A percentile compares a stretch with the other conserved stretches of the same genome.
phyloP scores from a whole-genome alignment of 768 basidiomycete genomes.

The Crepidotus variabilis region DNA sequence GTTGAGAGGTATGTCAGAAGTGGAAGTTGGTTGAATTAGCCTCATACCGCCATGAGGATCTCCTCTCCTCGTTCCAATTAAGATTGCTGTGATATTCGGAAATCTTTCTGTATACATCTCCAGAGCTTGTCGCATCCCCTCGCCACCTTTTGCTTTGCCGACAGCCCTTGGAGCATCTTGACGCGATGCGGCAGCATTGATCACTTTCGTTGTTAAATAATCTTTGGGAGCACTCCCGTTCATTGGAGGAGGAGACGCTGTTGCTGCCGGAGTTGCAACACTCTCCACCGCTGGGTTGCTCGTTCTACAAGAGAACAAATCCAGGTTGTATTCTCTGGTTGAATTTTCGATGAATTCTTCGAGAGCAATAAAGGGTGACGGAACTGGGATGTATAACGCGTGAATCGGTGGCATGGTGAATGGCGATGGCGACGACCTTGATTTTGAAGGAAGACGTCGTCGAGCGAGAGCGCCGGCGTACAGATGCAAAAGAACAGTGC shows the following conservation, averaged over 20 bases:
- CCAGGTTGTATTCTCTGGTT: conserved; percentile 63
- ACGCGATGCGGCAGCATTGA: conserved; percentile 13
- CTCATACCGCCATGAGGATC: conserved; percentile 92
- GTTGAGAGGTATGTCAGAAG: background rate
- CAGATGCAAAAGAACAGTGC: conserved; percentile 92
- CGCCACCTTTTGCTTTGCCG: conserved; percentile 54
- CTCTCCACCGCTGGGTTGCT: conserved; percentile 45
- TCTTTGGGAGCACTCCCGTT: conserved; percentile 6
- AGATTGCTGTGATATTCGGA: conserved; percentile 70
- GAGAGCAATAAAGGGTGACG: conserved; percentile 80
- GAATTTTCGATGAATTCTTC: conserved; percentile 79
- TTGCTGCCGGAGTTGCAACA: conserved; percentile 32
- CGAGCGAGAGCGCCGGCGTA: conserved; percentile 70
- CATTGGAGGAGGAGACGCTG: conserved; percentile 11
- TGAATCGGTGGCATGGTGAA: conserved; percentile 41
- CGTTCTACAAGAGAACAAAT: conserved; percentile 59
- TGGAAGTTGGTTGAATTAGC: background rate
- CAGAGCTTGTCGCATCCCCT: conserved; percentile 79
- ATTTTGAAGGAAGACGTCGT: conserved; percentile 16
- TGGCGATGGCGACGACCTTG: conserved; percentile 21
- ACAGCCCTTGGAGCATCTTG: conserved; percentile 27
- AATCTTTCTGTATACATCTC: conserved; percentile 64
- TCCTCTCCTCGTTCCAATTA: conserved; percentile 83
- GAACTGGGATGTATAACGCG: conserved; percentile 85
- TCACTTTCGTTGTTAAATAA: background rate